These are phyloP conservation scores for Camellia lanceoleosa DNA, from an alignment of 148 eudicot species.

Conservation along the genomic window DNA sequence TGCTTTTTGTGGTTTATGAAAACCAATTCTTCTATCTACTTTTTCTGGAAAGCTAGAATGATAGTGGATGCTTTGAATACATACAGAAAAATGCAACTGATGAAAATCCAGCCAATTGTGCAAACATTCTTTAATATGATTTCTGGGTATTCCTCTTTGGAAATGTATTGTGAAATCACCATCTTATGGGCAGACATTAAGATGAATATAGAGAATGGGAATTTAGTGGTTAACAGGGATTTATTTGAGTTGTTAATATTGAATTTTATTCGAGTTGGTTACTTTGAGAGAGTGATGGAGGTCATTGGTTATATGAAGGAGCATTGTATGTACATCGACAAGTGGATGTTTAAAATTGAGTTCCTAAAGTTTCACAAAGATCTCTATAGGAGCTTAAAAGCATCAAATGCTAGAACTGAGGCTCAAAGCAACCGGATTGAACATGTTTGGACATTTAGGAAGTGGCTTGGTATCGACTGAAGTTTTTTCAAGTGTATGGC, in stretches of 20 bases:
- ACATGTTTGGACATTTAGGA: conserved; percentile 71
- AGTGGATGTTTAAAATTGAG: conserved; percentile 59
- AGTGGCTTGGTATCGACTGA: conserved; percentile 62
- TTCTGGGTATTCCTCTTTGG: conserved; percentile 56
- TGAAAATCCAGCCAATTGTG: conserved; percentile 56
- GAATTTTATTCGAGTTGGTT: conserved; percentile 83
- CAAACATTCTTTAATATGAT: conserved; percentile 54
- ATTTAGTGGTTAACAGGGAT: conserved; percentile 46
- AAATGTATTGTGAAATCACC: conserved; percentile 74
- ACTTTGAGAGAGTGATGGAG: conserved; percentile 91
- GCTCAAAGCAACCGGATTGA: conserved; percentile 70
- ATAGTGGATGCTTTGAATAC: conserved; percentile 64
- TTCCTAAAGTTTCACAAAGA: conserved; percentile 61
- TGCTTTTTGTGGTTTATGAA: conserved; percentile 37
- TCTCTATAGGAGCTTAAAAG: conserved; percentile 67
- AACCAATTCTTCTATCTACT: conserved; percentile 70
- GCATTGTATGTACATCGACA: conserved; percentile 60
- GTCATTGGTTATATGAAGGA: conserved; percentile 57
- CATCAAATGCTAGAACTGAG: conserved; percentile 58
- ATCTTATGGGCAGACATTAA: conserved; percentile 86
- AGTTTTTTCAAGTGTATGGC: conserved; percentile 10
- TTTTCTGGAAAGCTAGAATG: conserved; percentile 88
- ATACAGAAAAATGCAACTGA: conserved; percentile 59
- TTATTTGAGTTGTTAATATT: conserved; percentile 65
- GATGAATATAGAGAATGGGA: conserved; percentile 46